Evolutionary conservation across 2,329 filamentous ascomycete species (phyloP).

Genomic region (Trichoderma hamatum): DNA sequence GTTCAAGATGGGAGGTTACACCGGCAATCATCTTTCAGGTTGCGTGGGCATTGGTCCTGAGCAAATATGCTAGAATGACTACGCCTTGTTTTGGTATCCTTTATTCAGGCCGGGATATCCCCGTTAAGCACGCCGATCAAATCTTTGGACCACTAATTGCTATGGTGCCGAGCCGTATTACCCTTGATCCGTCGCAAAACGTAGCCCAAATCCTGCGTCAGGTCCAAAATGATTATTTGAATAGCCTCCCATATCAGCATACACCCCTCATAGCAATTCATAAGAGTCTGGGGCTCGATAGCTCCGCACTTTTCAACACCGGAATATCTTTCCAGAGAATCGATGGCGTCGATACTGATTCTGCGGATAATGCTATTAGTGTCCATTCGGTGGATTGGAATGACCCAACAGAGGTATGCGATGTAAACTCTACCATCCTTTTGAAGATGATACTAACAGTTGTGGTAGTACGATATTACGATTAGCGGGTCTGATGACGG

Average conservation of each 20-base stretch:
- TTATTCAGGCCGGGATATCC: conserved; percentile 26
- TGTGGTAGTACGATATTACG: not conserved
- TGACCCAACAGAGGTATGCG: conserved; percentile 14
- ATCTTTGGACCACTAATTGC: conserved; percentile 28
- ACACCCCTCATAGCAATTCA: conserved; percentile 5
- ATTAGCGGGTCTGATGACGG: not conserved
- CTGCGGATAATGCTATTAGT: too few species aligned
- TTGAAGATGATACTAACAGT: not conserved
- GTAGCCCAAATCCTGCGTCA: not conserved
- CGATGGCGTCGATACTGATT: not conserved
- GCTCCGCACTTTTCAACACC: conserved; percentile 17
- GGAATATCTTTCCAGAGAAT: conserved; percentile 17
- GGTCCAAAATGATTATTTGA: conserved; percentile 11
- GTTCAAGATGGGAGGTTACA: conserved; percentile 25
- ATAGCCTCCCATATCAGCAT: conserved; percentile 18
- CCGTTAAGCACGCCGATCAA: conserved; percentile 19
- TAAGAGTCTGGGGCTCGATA: not conserved
- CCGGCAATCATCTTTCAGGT: conserved; percentile 19
- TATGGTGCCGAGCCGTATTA: conserved; percentile 22
- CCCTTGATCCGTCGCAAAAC: not conserved
- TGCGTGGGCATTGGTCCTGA: conserved; percentile 28
- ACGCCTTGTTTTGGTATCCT: conserved; percentile 27
- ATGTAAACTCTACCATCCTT: not conserved
- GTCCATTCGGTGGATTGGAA: not conserved
- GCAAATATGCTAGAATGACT: not conserved